Base-by-base conservation (phyloP, 2,329 filamentous ascomycete genomes). In the Epichloe baconii region DNA sequence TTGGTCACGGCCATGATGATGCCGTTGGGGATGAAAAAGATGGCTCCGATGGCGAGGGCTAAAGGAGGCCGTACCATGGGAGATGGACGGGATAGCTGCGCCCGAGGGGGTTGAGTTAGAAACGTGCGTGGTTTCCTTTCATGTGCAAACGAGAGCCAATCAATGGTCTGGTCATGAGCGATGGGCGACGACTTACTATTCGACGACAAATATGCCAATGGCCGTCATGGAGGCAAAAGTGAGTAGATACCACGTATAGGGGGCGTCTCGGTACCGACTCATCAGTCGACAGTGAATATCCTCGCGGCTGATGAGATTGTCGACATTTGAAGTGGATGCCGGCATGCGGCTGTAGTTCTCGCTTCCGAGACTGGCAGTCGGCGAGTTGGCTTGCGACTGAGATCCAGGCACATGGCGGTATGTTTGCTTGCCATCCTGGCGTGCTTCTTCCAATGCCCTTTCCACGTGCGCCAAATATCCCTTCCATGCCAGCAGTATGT, bases 1-100 rank as follows among this genome's bases (percentile, higher is more conserved):
- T 93, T 94, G 10, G 88, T 94, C 57, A 94, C 88, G 15, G 88
- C 88, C 86, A 93, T 94, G 60, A 95, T 86, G 63, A 94, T 93
- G 54, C 88, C 88, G 56, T 93, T 91, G 11, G 88, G 88, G 53
- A 95, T 88, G 70, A 94, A 94, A 54, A 94, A 84, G 50, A 91
- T 67, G 19, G 83, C 81, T 54, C 87, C 88, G 50, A 94, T 88
- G 26, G 74, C 78, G 2, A 95, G 75, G 1, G 88, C 86, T 5
- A 95, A 75, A 94, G 72, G 3, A 95, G 73, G 4, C 88, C 88
- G 60, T 93, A 93, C 85, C 88, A 94, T 0, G 88, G 88, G 1
- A 94, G 73, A 62, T 90, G 83, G 44, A 93, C 77, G 1, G 87
- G 87, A 62, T 87, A 88, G 61, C 81, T 85, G 55, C 4, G 34